Evolutionary conservation across 495 filamentous ascomycete genomes (phyloP), one percentile per base, ranked within the genome.

Genomic region (Trichoderma asperelloides): DNA sequence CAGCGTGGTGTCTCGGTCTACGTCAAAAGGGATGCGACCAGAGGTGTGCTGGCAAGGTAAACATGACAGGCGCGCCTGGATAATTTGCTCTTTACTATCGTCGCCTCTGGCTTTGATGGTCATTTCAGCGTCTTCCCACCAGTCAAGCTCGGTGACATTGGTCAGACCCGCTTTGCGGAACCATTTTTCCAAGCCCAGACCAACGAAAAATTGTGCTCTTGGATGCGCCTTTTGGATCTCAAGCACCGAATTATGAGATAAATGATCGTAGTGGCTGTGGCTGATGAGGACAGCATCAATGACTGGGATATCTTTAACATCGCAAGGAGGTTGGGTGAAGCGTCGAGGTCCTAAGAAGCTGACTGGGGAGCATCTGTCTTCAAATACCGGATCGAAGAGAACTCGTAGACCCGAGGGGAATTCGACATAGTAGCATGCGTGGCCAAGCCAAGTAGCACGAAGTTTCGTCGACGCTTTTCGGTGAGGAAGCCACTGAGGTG

Each of bases 321-420:
- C 68, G 72, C 92, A 96, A 2, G 95, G 91, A 65, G 83, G 82
- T 65, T 88, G 81, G 0, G 95, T 96, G 75, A 87, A 96, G 64
- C 95, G 82, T 77, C 90, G 92, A 0, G 94, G 92, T 0, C 90
- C 87, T 41, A 90, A 62, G 75, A 85, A 87, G 33, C 81, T 82
- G 70, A 91, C 82, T 1, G 94, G 95, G 23, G 86, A 85, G 74
- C 95, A 98, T 63, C 92, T 88, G 66, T 90, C 85, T 69, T 93
- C 91, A 68, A 98, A 97, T 16, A 98, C 94, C 2, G 95, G 95
- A 74, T 98, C 95, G 74, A 97, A 97, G 13, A 98, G 84, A 2
- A 96, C 92, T 47, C 94, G 87, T 23, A 98, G 79, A 1, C 95
- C 95, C 65, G 82, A 78, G n/a, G 95, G 94, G 71, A 96, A 97